phyloP scores from a whole-genome alignment of 495 filamentous ascomycete genomes.

The Lepraria neglecta region DNA sequence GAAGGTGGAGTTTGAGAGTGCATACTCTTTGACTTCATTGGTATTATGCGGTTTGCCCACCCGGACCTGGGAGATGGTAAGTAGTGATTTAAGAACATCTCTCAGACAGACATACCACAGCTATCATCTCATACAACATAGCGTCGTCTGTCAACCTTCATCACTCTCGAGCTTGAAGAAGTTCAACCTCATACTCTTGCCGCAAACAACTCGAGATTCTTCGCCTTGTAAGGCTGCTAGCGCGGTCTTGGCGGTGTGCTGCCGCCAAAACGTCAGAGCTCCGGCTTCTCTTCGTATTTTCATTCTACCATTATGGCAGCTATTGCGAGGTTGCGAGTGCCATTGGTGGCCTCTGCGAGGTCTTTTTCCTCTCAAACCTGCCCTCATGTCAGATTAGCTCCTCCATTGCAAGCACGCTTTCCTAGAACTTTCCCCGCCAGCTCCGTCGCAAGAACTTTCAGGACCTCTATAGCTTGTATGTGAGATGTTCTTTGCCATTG shows the following conservation, averaged over 20 bases:
- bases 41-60: conserved; percentile 57
- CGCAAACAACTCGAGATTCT: neutral
- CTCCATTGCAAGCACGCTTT: conserved; percentile 13
- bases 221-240: conserved; percentile 16
- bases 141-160: conserved; percentile 26
- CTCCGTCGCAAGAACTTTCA: conserved; percentile 15
- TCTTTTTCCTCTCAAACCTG: neutral
- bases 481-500: neutral
- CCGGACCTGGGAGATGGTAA: conserved; percentile 59
- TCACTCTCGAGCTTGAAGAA: neutral
- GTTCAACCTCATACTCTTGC: neutral
- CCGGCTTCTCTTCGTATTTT: neutral
- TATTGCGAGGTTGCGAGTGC: conserved; percentile 16
- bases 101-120: conserved; percentile 62
- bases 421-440: neutral
- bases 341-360: conserved; percentile 3
- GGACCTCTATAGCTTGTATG: conserved; percentile 22
- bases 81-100: conserved; percentile 15
- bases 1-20: conserved; percentile 22
- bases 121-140: conserved; percentile 98
- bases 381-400: neutral
- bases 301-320: conserved; percentile 18
- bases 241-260: neutral
- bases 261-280: neutral
- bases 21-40: conserved; percentile 89